A percentile compares a stretch with the other conserved stretches of the same genome.
Evolutionary conservation across 345 rosid species (phyloP).

Genomic region (Populus ilicifolia): DNA sequence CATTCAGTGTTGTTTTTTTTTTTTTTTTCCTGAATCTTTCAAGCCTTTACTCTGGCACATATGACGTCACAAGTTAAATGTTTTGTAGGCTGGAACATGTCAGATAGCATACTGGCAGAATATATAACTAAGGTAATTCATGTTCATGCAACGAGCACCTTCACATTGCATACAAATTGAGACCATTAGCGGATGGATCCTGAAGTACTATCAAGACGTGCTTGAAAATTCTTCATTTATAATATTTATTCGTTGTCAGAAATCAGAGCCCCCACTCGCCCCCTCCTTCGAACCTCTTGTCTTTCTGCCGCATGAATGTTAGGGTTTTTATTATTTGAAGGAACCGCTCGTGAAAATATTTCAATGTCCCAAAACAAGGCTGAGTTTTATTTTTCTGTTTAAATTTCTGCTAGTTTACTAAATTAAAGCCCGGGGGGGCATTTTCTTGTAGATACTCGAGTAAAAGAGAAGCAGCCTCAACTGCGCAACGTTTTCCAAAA

Average conservation of each 20-base stretch:
- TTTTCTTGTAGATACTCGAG: no score
- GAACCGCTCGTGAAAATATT: not conserved
- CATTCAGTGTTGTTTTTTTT: not conserved
- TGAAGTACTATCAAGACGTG: constrained; percentile 16
- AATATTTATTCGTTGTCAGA: not conserved
- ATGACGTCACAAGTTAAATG: not conserved
- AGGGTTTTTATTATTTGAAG: not conserved
- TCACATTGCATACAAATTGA: constrained; percentile 7
- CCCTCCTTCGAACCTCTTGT: not conserved
- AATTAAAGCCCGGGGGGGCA: not conserved
- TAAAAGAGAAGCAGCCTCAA: not conserved
- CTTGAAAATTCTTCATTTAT: not conserved
- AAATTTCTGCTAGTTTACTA: not conserved
- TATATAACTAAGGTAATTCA: constrained; percentile 6
- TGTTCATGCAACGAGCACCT: not conserved
- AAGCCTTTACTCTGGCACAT: not conserved
- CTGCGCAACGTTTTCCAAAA: not conserved
- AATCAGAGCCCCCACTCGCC: not conserved
- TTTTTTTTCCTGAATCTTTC: not conserved
- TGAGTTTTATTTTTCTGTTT: not conserved
- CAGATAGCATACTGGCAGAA: constrained; percentile 16
- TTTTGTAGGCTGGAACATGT: constrained; percentile 17
- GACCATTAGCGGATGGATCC: constrained; percentile 16
- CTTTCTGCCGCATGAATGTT: not conserved
- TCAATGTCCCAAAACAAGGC: not conserved